Conservation (phyloP, 371 early-diverging fungal species). For the Hamiltosporidium tvaerminnensis region DNA sequence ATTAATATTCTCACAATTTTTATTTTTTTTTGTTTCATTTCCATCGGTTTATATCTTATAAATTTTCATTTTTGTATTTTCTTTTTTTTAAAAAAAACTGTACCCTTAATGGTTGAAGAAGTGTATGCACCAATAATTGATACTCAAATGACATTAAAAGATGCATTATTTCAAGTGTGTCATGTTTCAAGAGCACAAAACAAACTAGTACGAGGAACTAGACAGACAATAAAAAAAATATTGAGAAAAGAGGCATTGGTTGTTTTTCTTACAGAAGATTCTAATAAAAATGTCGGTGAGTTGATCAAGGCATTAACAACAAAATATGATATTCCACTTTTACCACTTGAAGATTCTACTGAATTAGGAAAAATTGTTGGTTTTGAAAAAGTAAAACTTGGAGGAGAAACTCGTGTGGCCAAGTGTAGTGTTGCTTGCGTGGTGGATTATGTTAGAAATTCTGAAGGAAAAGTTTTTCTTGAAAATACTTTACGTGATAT, state of each 20-base stretch:
- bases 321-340: slow-evolving; percentile 24
- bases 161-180: slow-evolving; percentile 28
- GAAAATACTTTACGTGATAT: slow-evolving; percentile 5
- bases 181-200: slow-evolving; percentile 21
- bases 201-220: slow-evolving; percentile 21
- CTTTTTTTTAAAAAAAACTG: no score
- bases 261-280: slow-evolving; percentile 38
- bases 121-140: slow-evolving; percentile 30
- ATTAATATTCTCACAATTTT: no score
- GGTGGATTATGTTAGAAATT: slow-evolving; percentile 16
- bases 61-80: no score
- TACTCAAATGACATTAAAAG: slow-evolving; percentile 18
- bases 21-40: no score
- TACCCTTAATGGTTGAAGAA: slow-evolving; percentile 13
- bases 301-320: slow-evolving; percentile 17
- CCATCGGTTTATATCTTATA: no score
- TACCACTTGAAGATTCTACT: slow-evolving; percentile 27
- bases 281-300: slow-evolving; percentile 4
- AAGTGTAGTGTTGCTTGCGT: slow-evolving; percentile 24
- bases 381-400: slow-evolving; percentile 9
- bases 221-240: slow-evolving; percentile 17
- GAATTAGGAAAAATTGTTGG: slow-evolving; percentile 33
- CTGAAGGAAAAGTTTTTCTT: slow-evolving; percentile 13
- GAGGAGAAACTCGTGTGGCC: slow-evolving; percentile 18
- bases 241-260: slow-evolving; percentile 17